These are phyloP conservation scores for Dictyostelium discoideum DNA, from an alignment of 78 protist species.

Conservation along the genomic window DNA sequence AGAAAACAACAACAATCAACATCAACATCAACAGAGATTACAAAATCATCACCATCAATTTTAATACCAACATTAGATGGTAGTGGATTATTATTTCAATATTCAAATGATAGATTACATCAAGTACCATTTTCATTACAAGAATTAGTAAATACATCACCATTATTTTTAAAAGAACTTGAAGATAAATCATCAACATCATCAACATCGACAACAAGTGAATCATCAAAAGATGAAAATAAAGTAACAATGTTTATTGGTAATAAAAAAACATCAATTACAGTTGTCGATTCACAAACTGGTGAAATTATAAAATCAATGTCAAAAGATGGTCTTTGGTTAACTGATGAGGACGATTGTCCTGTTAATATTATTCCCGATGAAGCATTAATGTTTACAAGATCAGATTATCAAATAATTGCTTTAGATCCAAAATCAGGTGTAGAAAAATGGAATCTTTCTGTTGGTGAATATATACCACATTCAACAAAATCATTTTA, in stretches of 20 bases:
- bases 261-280: constrained; percentile 23
- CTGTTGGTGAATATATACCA: constrained; percentile 61
- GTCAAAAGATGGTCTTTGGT: constrained; percentile 12
- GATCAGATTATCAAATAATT: constrained; percentile 60
- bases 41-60: not conserved
- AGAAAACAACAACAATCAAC: not conserved
- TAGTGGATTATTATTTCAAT: constrained; percentile 46
- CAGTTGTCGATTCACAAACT: constrained; percentile 12
- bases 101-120: not conserved
- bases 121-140: constrained; percentile 50
- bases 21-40: not conserved
- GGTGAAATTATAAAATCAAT: constrained; percentile 38
- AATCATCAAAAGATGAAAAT: not conserved
- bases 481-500: constrained; percentile 11
- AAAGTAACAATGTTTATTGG: constrained; percentile 22
- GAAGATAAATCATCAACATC: not conserved
- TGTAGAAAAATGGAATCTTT: constrained; percentile 47
- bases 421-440: constrained; percentile 57
- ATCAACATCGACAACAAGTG: not conserved
- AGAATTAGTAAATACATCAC: constrained; percentile 48
- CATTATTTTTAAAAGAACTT: not conserved
- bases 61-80: constrained; percentile 54
- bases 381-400: not conserved
- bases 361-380: not conserved
- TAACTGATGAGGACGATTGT: constrained; percentile 24